Evolutionary conservation across 2,329 filamentous ascomycete species (phyloP).

Genomic region (Claviceps digitariae): DNA sequence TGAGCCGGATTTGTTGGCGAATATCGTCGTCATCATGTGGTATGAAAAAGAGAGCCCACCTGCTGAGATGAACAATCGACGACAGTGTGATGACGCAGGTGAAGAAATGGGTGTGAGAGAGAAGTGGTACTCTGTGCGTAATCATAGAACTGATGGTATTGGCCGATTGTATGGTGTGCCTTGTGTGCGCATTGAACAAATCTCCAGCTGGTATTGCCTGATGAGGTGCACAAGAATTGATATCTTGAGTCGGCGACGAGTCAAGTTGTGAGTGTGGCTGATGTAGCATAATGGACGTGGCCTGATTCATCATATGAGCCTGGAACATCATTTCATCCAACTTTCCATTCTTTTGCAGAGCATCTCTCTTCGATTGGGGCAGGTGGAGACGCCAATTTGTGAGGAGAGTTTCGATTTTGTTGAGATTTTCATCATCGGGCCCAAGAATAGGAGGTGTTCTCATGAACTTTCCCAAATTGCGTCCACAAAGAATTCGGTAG

Average conservation of each 20-base stretch:
- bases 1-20: slow-evolving; percentile 64
- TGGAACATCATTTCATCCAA: slow-evolving; percentile 89
- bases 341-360: slow-evolving; percentile 54
- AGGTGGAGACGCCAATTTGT: slow-evolving; percentile 72
- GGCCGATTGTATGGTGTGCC: slow-evolving; percentile 68
- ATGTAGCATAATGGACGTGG: slow-evolving; percentile 60
- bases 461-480: slow-evolving; percentile 68
- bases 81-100: slow-evolving; percentile 67
- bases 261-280: slow-evolving; percentile 67
- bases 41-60: slow-evolving; percentile 55
- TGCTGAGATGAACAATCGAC: slow-evolving; percentile 69
- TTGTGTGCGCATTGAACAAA: slow-evolving; percentile 53
- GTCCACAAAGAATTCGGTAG: slow-evolving; percentile 69
- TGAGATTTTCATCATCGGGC: slow-evolving; percentile 38
- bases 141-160: slow-evolving; percentile 64
- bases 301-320: slow-evolving; percentile 63
- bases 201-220: slow-evolving; percentile 34
- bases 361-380: slow-evolving; percentile 55
- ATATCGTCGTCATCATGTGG: slow-evolving; percentile 49
- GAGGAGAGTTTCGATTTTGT: slow-evolving; percentile 37
- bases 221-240: slow-evolving; percentile 56
- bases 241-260: slow-evolving; percentile 39
- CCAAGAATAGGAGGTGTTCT: slow-evolving; percentile 36
- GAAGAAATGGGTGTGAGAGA: slow-evolving; percentile 72
- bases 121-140: slow-evolving; percentile 56